Evolutionary conservation across 1,284 basidiomycete species (phyloP), one percentile per base, ranked within the genome.

Genomic region (Laetiporus sulphureus): DNA sequence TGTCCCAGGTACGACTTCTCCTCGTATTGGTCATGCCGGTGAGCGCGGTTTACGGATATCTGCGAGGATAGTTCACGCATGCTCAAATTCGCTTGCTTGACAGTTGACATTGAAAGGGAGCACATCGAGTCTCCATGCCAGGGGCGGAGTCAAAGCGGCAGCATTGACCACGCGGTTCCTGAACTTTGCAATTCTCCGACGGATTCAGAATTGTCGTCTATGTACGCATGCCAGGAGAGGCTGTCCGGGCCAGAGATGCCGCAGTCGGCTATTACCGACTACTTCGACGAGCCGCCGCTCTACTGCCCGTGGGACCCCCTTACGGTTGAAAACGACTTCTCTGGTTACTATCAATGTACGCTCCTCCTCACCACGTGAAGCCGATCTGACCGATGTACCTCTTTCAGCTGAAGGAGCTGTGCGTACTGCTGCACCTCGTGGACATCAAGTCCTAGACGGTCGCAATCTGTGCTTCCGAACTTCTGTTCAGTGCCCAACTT

Each of bases 111-210:
- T 27, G 15, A 37, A 12, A 37, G 7, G 5, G 36, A 37, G n/a
- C 12, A 18, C 25, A 29, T 29, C 7, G 13, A n/a, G 7, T 15
- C 22, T 37, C 36, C 23, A 11, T n/a, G 24, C 7, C 25, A 18
- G 20, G 13, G 25, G 25, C 25, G 25, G 22, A 42, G 33, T 20
- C 34, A 31, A 22, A 12, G 11, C 29, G 19, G 22, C 41, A 24
- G 20, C 20, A 23, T 10, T 10, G n/a, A 33, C 33, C 20, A n/a
- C 29, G 22, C 20, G 29, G 29, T 15, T 5, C 19, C 36, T 22
- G 41, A 38, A 24, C 30, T 32, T 36, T 38, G 36, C 41, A 24
- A 33, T 12, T 32, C 27, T 11, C 41, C 41, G 35, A 29, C 41
- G 32, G 33, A 19, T 23, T 41, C 19, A 23, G 32, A 33, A 15